Evolutionary conservation across 805 yeast genomes (phyloP).

Genomic region (Metschnikowia hibisci): DNA sequence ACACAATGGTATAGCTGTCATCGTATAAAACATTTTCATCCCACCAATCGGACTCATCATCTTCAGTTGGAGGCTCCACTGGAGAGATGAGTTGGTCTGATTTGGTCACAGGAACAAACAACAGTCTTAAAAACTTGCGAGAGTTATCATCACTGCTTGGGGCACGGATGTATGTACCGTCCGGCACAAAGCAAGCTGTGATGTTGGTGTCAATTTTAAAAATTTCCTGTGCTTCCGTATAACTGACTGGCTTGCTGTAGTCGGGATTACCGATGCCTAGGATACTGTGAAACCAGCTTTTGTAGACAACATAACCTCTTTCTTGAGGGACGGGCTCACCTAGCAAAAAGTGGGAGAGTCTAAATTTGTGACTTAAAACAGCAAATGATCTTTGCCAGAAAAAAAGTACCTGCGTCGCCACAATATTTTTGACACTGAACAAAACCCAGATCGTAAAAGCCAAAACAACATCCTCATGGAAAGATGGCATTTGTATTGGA

Average conservation of each 20-base stretch:
- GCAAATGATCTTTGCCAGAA: constrained; percentile 65
- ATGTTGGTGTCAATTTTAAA: constrained; percentile 41
- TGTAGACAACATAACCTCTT: constrained; percentile 63
- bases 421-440: constrained; percentile 5
- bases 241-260: constrained; percentile 52
- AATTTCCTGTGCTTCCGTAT: constrained; percentile 39
- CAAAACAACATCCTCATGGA: constrained; percentile 5
- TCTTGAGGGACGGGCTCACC: constrained; percentile 60
- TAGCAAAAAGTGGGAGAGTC: constrained; percentile 78
- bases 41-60: constrained; percentile 32
- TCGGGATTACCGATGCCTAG: constrained; percentile 46
- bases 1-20: constrained; percentile 65
- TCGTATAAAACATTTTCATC: constrained; percentile 38
- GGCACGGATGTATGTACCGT: constrained; percentile 80
- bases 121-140: constrained; percentile 53
- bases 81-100: constrained; percentile 57
- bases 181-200: constrained; percentile 65
- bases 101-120: constrained; percentile 81
- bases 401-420: constrained; percentile 34
- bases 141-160: constrained; percentile 81
- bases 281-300: constrained; percentile 45
- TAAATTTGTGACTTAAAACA: constrained; percentile 49
- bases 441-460: constrained; percentile 4
- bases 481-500: constrained; percentile 22
- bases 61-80: constrained; percentile 10